Evolutionary conservation across 306 rosid species (phyloP), one percentile per base, ranked within the genome.

Genomic region (Crotalaria pallida): DNA sequence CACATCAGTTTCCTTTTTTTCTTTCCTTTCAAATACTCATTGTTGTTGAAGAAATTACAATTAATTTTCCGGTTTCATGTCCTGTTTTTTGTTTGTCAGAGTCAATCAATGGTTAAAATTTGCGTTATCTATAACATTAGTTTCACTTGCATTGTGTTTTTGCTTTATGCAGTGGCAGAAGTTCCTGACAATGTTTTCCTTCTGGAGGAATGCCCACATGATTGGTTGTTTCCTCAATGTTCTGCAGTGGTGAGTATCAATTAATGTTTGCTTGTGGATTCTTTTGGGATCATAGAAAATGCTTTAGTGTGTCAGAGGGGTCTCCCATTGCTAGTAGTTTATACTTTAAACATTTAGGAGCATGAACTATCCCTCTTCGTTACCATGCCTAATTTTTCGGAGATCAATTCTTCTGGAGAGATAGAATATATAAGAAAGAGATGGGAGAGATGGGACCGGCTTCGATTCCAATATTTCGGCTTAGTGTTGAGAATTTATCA

Each of bases 391-490:
- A 87, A 2, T 94, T 94, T 85, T 94, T 94, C 44, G 99, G 99
- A 68, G 99, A 94, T 80, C 99, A 94, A 67, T 94, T 91, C 80
- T 94, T 94, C 75, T 94, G 99, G 99, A 97, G 95, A 49, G 96
- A 94, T 52, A 88, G 92, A 78, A 81, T 91, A 83, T 66, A 77
- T 69, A 76, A 84, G 76, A 88, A 84, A n/a, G n/a, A n/a, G n/a
- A n/a, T n/a, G n/a, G n/a, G n/a, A 83, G 95, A 87, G 50, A 58
- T 91, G 72, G 99, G 99, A 75, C 96, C 97, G 11, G 69, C 82
- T 33, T 95, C 97, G n/a, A 86, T 91, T 22, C 92, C 99, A 27
- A 88, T 94, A 67, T 81, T 85, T 47, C 80, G 88, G 78, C 88
- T 94, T 58, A 83, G 47, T 51, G 75, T 79, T 18, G 87, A 86